Conservation (phyloP, 2,329 filamentous ascomycete species). For the Fonsecaea erecta region DNA sequence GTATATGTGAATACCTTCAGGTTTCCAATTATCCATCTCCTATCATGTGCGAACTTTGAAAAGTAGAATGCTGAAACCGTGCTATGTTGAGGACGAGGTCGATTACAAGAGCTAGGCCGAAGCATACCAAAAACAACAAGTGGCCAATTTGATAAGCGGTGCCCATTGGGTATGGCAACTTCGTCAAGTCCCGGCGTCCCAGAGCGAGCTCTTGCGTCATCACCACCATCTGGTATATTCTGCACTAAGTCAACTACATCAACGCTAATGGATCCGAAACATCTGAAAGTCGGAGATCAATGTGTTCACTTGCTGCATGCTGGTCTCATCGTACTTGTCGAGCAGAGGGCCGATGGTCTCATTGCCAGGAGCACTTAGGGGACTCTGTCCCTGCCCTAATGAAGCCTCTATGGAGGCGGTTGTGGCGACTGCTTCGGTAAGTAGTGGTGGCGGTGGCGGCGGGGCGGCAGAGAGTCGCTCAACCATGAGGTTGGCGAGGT, state of each 20-base stretch:
- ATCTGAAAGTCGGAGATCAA: slow-evolving; percentile 45
- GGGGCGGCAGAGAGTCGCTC: slow-evolving; percentile 38
- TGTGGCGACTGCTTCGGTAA: not conserved
- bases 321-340: slow-evolving; percentile 47
- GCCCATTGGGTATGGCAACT: not conserved
- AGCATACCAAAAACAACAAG: no score
- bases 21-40: no score
- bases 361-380: slow-evolving; percentile 6
- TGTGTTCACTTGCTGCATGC: slow-evolving; percentile 48
- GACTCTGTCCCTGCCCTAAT: not conserved
- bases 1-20: no score
- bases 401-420: not conserved
- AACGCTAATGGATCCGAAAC: not conserved
- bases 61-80: no score
- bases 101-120: no score
- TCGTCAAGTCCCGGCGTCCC: not conserved
- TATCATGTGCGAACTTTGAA: no score
- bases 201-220: not conserved
- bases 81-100: no score
- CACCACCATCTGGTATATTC: not conserved
- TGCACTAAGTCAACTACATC: not conserved
- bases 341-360: slow-evolving; percentile 41
- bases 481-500: slow-evolving; percentile 43
- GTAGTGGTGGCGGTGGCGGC: no score
- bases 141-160: no score